phyloP scores from a whole-genome alignment of 106 monocot genomes.

The Narthecium ossifragum region DNA sequence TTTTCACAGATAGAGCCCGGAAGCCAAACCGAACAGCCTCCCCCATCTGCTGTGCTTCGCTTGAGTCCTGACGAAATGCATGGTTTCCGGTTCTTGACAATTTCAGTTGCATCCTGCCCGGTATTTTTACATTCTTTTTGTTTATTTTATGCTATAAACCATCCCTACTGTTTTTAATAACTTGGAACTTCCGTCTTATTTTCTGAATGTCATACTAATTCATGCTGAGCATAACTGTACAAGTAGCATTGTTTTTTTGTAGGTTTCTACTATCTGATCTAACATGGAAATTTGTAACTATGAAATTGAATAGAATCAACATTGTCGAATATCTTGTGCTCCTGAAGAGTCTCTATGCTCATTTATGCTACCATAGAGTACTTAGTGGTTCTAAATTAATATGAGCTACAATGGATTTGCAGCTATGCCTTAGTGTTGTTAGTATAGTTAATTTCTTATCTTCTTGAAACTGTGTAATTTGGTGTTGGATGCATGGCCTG shows the following conservation, averaged over 20 bases:
- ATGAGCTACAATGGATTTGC: too few relatives aligned
- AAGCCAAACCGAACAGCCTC: slow-evolving; percentile 95
- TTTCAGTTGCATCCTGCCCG: slow-evolving; percentile 94
- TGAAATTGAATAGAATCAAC: too few relatives aligned
- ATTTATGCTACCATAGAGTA: too few relatives aligned
- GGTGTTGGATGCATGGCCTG: slow-evolving; percentile 2
- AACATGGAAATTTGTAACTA: too few relatives aligned
- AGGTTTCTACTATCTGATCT: too few relatives aligned
- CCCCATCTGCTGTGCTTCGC: slow-evolving; percentile 78
- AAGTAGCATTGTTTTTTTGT: too few relatives aligned
- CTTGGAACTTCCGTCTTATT: not conserved
- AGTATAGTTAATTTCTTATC: too few relatives aligned
- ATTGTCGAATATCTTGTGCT: too few relatives aligned
- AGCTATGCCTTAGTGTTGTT: not conserved
- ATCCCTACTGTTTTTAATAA: not conserved
- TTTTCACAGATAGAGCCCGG: slow-evolving; percentile 83
- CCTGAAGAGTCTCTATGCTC: too few relatives aligned
- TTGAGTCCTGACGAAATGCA: slow-evolving; percentile 75
- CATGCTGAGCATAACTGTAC: too few relatives aligned
- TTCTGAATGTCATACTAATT: too few relatives aligned
- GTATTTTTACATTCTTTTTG: slow-evolving; percentile 31
- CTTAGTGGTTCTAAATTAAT: too few relatives aligned
- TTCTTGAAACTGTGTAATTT: not conserved
- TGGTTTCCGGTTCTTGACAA: slow-evolving; percentile 84
- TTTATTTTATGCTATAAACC: not conserved